These are phyloP conservation scores for Lupinus albus DNA, from an alignment of 306 rosid species.

Conservation along the genomic window DNA sequence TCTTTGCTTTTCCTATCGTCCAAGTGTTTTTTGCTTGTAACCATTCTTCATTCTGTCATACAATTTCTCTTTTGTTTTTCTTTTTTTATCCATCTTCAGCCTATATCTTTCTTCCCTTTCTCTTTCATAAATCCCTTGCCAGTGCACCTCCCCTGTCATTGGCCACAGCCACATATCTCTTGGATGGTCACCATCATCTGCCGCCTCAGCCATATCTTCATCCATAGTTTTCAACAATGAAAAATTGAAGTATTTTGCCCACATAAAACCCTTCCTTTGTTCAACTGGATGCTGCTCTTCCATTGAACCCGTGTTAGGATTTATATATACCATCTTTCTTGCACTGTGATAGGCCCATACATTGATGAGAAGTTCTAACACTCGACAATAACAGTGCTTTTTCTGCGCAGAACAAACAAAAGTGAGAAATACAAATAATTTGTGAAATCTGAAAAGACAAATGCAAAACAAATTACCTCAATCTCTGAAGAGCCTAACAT, in stretches of 20 bases:
- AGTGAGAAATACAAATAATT: slow-evolving; percentile 35
- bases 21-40: slow-evolving; percentile 87
- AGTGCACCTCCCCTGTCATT: slow-evolving; percentile 87
- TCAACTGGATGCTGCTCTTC: slow-evolving; percentile 87
- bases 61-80: slow-evolving; percentile 77
- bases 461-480: slow-evolving; percentile 59
- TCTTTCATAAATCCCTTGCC: slow-evolving; percentile 92
- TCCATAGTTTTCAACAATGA: slow-evolving; percentile 87
- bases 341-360: slow-evolving; percentile 98
- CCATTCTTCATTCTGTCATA: slow-evolving; percentile 75
- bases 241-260: slow-evolving; percentile 76
- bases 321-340: slow-evolving; percentile 79
- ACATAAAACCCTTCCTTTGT: slow-evolving; percentile 71
- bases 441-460: slow-evolving; percentile 32
- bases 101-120: slow-evolving; percentile 94
- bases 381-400: slow-evolving; percentile 86
- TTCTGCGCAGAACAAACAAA: slow-evolving; percentile 48
- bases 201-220: slow-evolving; percentile 92
- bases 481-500: slow-evolving; percentile 72
- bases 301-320: slow-evolving; percentile 70
- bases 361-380: slow-evolving; percentile 84
- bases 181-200: slow-evolving; percentile 82
- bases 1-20: slow-evolving; percentile 55
- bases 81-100: slow-evolving; percentile 91
- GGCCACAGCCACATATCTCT: slow-evolving; percentile 87